A percentile compares a stretch with the other conserved stretches of the same genome.
Evolutionary conservation across 176 grass and related monocot genomes (phyloP).

Genomic region (Calamus simplicifolius): DNA sequence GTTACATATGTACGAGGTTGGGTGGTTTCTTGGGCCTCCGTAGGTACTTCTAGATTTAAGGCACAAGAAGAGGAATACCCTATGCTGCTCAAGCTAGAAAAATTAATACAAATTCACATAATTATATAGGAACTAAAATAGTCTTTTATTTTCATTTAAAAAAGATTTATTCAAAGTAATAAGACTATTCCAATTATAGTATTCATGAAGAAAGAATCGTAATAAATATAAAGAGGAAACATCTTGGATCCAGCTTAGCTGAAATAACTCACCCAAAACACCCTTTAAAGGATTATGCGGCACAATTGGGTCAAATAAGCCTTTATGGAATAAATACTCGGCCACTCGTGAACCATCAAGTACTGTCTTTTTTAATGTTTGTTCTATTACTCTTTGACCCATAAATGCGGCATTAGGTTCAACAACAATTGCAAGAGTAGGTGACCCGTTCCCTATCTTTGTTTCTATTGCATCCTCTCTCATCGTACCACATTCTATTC

Average conservation of each 20-base stretch:
- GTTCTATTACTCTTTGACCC: too few species aligned
- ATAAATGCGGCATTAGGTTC: too few species aligned
- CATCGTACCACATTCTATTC: background rate
- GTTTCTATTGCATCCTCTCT: background rate
- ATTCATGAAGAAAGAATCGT: background rate
- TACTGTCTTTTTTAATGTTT: too few species aligned
- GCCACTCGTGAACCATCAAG: too few species aligned
- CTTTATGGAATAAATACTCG: too few species aligned
- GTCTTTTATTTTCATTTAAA: background rate
- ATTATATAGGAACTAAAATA: background rate
- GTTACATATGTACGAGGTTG: background rate
- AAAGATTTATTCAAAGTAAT: background rate
- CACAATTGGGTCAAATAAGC: too few species aligned
- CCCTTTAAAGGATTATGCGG: too few species aligned
- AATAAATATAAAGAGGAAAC: background rate
- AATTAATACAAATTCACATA: background rate
- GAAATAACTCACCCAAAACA: too few species aligned
- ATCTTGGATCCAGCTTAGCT: background rate
- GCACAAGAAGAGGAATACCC: constrained; percentile 16
- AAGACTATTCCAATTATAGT: background rate
- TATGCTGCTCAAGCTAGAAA: background rate
- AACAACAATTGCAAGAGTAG: too few species aligned
- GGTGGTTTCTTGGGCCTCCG: constrained; percentile 9
- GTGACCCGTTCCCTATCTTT: background rate
- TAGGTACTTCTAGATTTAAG: constrained; percentile 16